phyloP scores from a whole-genome alignment of 78 protist species.

The Speleostelium caveatum region DNA sequence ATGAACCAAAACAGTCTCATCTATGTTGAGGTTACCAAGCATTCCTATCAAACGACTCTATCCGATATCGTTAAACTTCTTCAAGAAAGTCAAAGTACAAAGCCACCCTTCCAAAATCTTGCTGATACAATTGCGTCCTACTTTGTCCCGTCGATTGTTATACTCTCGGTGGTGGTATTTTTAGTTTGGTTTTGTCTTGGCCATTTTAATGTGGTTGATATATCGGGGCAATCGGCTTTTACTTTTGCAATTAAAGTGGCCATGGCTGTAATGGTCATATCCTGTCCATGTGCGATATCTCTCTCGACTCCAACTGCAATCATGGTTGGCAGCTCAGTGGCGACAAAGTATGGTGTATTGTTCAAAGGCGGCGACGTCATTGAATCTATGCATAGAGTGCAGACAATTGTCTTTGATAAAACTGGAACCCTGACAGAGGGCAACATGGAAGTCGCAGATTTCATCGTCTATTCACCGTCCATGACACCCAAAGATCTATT shows the following conservation, averaged over 20 bases:
- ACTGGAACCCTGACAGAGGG: conserved; percentile 95
- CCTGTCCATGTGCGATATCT: conserved; percentile 94
- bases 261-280: conserved; percentile 86
- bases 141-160: conserved; percentile 92
- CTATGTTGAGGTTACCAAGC: conserved; percentile 43
- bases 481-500: conserved; percentile 6
- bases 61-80: conserved; percentile 88
- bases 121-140: conserved; percentile 89
- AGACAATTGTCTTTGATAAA: conserved; percentile 88
- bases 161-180: conserved; percentile 78
- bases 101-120: conserved; percentile 60
- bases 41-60: conserved; percentile 82
- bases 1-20: conserved; percentile 64
- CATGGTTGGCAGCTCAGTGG: conserved; percentile 94
- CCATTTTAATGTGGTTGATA: not conserved
- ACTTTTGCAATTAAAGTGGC: conserved; percentile 77
- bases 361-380: conserved; percentile 90
- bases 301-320: conserved; percentile 94
- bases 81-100: conserved; percentile 88
- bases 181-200: conserved; percentile 84
- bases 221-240: not conserved
- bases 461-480: not conserved
- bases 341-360: conserved; percentile 83
- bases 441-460: conserved; percentile 5
- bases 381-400: conserved; percentile 55